Base-by-base conservation (phyloP, 106 monocot genomes). In the Dendrobium chrysotoxum region DNA sequence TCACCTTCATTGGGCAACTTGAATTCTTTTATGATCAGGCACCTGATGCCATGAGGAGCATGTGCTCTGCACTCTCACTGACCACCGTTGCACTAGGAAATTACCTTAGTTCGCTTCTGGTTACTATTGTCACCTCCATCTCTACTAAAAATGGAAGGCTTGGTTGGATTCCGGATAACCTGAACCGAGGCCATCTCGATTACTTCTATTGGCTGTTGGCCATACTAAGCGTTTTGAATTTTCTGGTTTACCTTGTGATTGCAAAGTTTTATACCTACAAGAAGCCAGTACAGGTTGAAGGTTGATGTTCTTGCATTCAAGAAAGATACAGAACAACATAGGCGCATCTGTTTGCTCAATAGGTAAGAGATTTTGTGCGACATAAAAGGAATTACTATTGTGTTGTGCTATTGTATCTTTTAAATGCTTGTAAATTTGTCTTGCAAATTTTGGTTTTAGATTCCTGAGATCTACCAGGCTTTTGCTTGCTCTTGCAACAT, bases 1-100 rank as follows among this genome's bases (percentile, higher is more conserved):
- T 87, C 81, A 87, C 91, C 40, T 88, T 86, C 76, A 78, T 91
- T 35, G 91, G 91, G 25, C 88, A 91, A 55, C 64, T 91, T 17
- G 89, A 92, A 77, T 92, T 92, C 85, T 92, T 92, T 85, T 92
- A 92, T 30, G 89, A 92, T 79, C 89, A 92, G 74, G 87, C 91
- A 5, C 91, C 91, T 4, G 91, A 92, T 76, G 91, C 91, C 15
- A 89, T 87, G 91, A 87, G 91, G 77, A 92, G 91, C 82, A 79
- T 92, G 85, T 89, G 89, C 76, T 87, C 89, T 4, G 91, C 91
- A 4, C 89, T 92, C 13, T 85, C 89, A 3, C 85, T 92, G 40
- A 89, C 87, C 28, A 86, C 91, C 0, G 78, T 78, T 31, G 83
- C 88, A 2, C 71, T 88, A 5, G 91, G 91, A 4, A 91, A 86